Conservation (phyloP, 208 protist genomes). For the Sergeia podlipaevii region DNA sequence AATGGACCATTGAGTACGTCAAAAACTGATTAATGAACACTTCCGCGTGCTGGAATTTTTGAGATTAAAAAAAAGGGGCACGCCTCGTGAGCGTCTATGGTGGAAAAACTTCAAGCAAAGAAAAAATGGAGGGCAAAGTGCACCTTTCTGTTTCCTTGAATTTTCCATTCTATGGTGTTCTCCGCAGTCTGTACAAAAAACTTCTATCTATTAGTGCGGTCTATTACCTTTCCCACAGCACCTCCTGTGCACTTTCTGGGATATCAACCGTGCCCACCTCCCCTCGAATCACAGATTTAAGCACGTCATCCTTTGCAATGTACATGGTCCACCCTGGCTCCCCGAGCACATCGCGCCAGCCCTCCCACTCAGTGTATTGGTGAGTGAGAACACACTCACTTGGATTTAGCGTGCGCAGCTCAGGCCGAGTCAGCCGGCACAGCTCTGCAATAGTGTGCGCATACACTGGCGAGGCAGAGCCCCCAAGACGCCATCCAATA, state of each 20-base stretch:
- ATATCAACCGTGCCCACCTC: conserved; percentile 12
- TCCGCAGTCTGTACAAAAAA: too few relatives aligned
- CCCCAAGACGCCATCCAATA: conserved; percentile 52
- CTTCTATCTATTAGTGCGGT: too few relatives aligned
- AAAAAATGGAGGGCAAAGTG: too few relatives aligned
- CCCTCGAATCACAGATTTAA: conserved; percentile 35
- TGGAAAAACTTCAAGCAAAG: too few relatives aligned
- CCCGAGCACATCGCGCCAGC: conserved; percentile 56
- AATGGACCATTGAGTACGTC: too few relatives aligned
- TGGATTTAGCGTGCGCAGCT: conserved; percentile 39
- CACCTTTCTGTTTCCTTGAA: too few relatives aligned
- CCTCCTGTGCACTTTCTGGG: conserved; percentile 1
- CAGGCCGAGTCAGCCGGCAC: conserved; percentile 16
- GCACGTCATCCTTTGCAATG: conserved; percentile 24
- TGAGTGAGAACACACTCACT: conserved; percentile 34
- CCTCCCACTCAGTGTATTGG: conserved; percentile 74
- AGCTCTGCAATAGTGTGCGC: conserved; percentile 61
- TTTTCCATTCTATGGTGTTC: too few relatives aligned
- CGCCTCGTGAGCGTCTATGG: too few relatives aligned
- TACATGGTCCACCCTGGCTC: conserved; percentile 71
- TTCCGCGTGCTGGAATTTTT: too few relatives aligned
- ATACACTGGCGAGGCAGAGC: conserved; percentile 38
- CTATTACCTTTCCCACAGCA: too few relatives aligned
- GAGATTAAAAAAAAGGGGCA: too few relatives aligned
- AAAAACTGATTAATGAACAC: too few relatives aligned